Base-by-base conservation (phyloP, 768 basidiomycete genomes). In the Tremella fuciformis region DNA sequence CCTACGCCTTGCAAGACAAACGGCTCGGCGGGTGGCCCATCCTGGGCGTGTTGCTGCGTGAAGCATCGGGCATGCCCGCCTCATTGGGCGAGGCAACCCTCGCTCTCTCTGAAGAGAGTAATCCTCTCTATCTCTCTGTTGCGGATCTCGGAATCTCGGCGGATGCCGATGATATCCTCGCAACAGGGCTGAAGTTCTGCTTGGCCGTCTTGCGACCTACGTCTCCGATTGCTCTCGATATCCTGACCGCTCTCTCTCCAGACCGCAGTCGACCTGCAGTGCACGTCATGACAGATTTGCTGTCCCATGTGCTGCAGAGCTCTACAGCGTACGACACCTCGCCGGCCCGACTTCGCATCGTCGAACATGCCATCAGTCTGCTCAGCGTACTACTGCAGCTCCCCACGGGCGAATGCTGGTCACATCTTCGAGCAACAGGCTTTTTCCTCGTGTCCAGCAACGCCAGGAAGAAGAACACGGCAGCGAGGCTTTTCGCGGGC, bases 221-320 rank as follows among this genome's bases (percentile, higher is more conserved):
- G 56, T 82, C 85, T 1, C 73, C 76, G 8, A 81, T 89, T 48
- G 85, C 87, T 0, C 81, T 83, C 53, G 80, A 82, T 53, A 80
- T 93, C 11, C 81, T 92, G 88, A 70, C 78, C 90, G 48, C 88
- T 85, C 1, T 89, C 84, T 50, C 86, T 84, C 81, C 87, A 89
- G 50, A 81, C 92, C 29, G 88, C 89, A 67, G 88, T 88, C 59
- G 84, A 88, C 4, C 79, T 88, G 13, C 82, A 83, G 25, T 83
- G 83, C 19, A 80, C 83, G 1, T 76, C 78, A 39, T 68, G 51
- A 46, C 22, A 8, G 42, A 46, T n/a, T 8, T 46, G 4, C 6
- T 46, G n/a, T 4, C 16, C n/a, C 42, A 46, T 15, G 22, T 46
- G n/a, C 16, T 46, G 22, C 22, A 8, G 8, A 46, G n/a, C 42